phyloP scores from a whole-genome alignment of 345 rosid species.

The Barbarea vulgaris region DNA sequence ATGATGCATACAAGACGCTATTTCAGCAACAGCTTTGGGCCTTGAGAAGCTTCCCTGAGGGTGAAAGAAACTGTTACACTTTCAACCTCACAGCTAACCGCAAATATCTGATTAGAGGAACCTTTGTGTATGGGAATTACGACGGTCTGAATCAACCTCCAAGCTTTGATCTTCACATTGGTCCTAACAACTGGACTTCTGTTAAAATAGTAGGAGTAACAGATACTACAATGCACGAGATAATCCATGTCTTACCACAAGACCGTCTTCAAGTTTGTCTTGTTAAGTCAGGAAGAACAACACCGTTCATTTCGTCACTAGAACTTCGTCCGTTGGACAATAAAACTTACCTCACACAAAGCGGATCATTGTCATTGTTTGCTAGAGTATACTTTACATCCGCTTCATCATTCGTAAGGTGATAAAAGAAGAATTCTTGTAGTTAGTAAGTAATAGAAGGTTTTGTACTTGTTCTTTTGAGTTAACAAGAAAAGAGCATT shows the following conservation, averaged over 20 bases:
- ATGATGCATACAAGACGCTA: neutral
- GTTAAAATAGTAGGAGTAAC: slow-evolving; percentile 28
- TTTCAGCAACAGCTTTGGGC: neutral
- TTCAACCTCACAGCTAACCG: slow-evolving; percentile 25
- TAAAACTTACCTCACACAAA: neutral
- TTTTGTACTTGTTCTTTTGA: neutral
- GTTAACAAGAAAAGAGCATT: neutral
- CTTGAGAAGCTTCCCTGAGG: slow-evolving; percentile 47
- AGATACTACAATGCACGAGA: neutral
- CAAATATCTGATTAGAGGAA: slow-evolving; percentile 45
- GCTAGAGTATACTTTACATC: slow-evolving; percentile 10
- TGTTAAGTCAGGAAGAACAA: slow-evolving; percentile 45
- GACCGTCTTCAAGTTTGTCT: slow-evolving; percentile 50
- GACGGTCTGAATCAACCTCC: slow-evolving; percentile 37
- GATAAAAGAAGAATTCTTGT: neutral
- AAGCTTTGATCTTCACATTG: slow-evolving; percentile 49
- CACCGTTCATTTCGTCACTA: slow-evolving; percentile 53
- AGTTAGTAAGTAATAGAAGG: neutral
- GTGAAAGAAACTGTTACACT: slow-evolving; percentile 49
- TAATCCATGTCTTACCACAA: slow-evolving; percentile 40
- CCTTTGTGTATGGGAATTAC: slow-evolving; percentile 50
- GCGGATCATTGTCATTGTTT: slow-evolving; percentile 33
- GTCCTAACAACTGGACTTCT: slow-evolving; percentile 46
- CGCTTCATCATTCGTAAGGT: slow-evolving; percentile 13
- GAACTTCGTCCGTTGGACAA: slow-evolving; percentile 48